Evolutionary conservation across 257 asterid genomes (phyloP), one percentile per base, ranked within the genome.

Genomic region (Coffea canephora): DNA sequence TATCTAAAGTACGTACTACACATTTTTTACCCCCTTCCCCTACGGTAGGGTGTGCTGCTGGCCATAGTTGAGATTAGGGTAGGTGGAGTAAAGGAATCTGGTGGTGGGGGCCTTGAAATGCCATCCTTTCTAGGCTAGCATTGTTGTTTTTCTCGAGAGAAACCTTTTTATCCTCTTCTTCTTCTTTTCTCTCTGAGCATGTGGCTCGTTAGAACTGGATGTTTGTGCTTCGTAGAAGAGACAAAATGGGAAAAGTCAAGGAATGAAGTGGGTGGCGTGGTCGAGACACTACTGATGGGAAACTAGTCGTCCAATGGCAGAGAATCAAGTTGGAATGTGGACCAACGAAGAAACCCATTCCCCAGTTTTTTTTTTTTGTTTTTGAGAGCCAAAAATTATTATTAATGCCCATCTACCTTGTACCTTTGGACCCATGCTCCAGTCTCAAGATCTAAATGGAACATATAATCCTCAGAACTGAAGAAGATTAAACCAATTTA

Each of bases 231-330:
- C 16, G 6, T 49, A 52, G 1, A 69, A 78, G 52, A 23, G 46
- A 69, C 76, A 69, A 78, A 69, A 54, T n/a, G 73, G 21, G 69
- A 49, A 66, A 75, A 23, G 83, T 48, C 39, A 41, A 18, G 46
- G 61, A 48, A 49, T 8, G 48, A 73, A 73, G 14, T 70, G 59
- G 65, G 82, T 34, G 62, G 83, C 64, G 82, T 34, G 62, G 83
- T 5, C 27, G 50, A 72, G 34, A 48, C 19, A 16, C 31, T 6
- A 6, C 1, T 27, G 74, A 64, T 64, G 71, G 61, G 68, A 49
- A 46, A 31, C 46, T 39, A 39, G 34, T n/a, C 31, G 39, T 4
- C 23, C 25, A 31, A 21, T 43, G 16, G 5, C n/a, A 11, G 27
- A 71, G 36, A 11, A 23, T 55, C 23, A 4, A 54, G 34, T 55